Conservation (phyloP, 495 filamentous ascomycete species). For the Annulohypoxylon maeteangense region DNA sequence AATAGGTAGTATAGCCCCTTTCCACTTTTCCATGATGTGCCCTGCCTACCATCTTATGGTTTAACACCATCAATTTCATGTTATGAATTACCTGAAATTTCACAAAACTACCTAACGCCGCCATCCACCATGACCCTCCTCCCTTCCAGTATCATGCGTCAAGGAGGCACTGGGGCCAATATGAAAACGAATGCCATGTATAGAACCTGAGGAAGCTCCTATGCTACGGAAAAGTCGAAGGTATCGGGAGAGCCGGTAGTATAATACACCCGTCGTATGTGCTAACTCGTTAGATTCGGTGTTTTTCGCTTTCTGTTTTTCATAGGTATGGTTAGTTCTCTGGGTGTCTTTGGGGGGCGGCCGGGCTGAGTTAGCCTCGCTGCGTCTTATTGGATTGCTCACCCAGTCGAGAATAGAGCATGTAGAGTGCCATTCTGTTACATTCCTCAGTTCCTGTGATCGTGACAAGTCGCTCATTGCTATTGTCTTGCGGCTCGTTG, state of each 20-base stretch:
- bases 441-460: conserved; percentile 98
- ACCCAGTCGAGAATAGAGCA: conserved; percentile 98
- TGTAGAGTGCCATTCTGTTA: conserved; percentile 99
- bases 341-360: not conserved
- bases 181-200: conserved; percentile 30
- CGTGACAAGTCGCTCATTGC: conserved; percentile 95
- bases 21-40: conserved; percentile 10
- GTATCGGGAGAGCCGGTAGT: not conserved
- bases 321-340: conserved; percentile 30
- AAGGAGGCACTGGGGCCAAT: conserved; percentile 7
- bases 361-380: conserved; percentile 17
- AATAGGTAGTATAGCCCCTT: not conserved
- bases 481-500: conserved; percentile 98
- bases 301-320: conserved; percentile 57
- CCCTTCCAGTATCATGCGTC: conserved; percentile 13
- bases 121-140: conserved; percentile 26
- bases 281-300: conserved; percentile 50
- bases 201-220: conserved; percentile 6
- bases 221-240: not conserved
- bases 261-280: conserved; percentile 9
- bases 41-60: conserved; percentile 2
- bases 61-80: conserved; percentile 13
- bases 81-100: conserved; percentile 22
- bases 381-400: conserved; percentile 55
- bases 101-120: conserved; percentile 19